Evolutionary conservation across 345 rosid species (phyloP), one percentile per base, ranked within the genome.

Genomic region (Eucalyptus pauciflora): DNA sequence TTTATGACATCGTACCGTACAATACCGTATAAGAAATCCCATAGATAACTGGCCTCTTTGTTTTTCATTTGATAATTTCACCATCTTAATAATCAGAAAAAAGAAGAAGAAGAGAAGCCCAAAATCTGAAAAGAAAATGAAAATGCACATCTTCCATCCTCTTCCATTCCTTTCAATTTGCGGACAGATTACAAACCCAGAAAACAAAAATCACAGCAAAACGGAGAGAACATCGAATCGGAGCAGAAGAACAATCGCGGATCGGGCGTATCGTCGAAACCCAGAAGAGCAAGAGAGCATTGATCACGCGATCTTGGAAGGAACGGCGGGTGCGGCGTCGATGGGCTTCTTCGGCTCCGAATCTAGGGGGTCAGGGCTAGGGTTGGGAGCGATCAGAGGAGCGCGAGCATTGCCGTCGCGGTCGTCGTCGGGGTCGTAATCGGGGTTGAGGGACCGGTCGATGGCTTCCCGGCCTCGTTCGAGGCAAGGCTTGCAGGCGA

Each of bases 401-500:
- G 92, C 93, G 27, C 93, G 94, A 60, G 88, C 20, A 50, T 48
- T n/a, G 48, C 50, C 56, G 88, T n/a, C 31, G 90, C 27, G 10
- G 90, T 91, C 92, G 89, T 92, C 95, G 92, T 96, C 97, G 81
- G 98, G 96, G 79, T 96, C 98, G 92, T 96, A 94, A 88, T 96
- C 94, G 79, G 98, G 98, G 88, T 96, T 87, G 52, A 96, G 98
- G 86, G 98, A 95, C 87, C 94, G 94, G 91, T 95, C 96, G 89
- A 96, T 94, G 86, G 97, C 98, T 90, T 94, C 93, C 45, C 97
- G 96, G 58, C 98, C 98, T 56, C 86, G 89, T 22, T 95, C 96
- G 13, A 96, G 93, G 88, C 98, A 95, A 76, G 98, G 98, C 93
- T 95, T 95, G 92, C 97, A 96, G 46, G 98, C 97, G 86, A 96